These are phyloP conservation scores for Tetracentron sinense DNA, from an alignment of 164 flowering plant genomes.

Conservation along the genomic window DNA sequence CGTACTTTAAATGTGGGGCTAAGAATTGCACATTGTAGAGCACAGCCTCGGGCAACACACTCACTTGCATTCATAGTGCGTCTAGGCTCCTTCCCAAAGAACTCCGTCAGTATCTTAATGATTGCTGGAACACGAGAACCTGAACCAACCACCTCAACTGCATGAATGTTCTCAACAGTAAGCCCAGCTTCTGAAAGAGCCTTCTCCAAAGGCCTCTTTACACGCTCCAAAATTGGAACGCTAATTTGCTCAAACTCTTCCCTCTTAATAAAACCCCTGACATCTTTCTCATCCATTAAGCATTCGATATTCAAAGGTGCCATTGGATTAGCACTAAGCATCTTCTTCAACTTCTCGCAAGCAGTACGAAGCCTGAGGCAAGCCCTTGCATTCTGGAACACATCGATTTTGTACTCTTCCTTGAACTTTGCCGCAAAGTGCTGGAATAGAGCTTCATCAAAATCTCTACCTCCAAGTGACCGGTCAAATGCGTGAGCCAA, in stretches of 20 bases:
- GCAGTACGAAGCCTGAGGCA: slow-evolving; percentile 51
- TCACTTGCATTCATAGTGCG: slow-evolving; percentile 97
- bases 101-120: slow-evolving; percentile 66
- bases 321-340: slow-evolving; percentile 81
- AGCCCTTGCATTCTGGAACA: slow-evolving; percentile 58
- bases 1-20: slow-evolving; percentile 93
- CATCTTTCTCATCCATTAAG: slow-evolving; percentile 94
- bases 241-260: slow-evolving; percentile 83
- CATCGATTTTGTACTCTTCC: slow-evolving; percentile 57
- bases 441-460: slow-evolving; percentile 59
- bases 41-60: slow-evolving; percentile 85
- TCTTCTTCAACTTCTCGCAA: slow-evolving; percentile 56
- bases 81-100: slow-evolving; percentile 86
- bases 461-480: slow-evolving; percentile 58
- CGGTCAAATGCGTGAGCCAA: slow-evolving; percentile 55
- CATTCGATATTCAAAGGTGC: slow-evolving; percentile 89
- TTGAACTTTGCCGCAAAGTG: slow-evolving; percentile 58
- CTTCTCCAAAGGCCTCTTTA: slow-evolving; percentile 69
- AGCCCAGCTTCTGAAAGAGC: slow-evolving; percentile 81
- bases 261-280: slow-evolving; percentile 73
- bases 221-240: slow-evolving; percentile 75
- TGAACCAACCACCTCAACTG: slow-evolving; percentile 89
- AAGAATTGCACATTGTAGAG: slow-evolving; percentile 82
- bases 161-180: slow-evolving; percentile 52
- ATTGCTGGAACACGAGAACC: slow-evolving; percentile 89